Percentiles rank a stretch among this genome's conserved stretches.
These are phyloP conservation scores for Fraxinus americana DNA, from an alignment of 257 asterid genomes.

Conservation along the genomic window DNA sequence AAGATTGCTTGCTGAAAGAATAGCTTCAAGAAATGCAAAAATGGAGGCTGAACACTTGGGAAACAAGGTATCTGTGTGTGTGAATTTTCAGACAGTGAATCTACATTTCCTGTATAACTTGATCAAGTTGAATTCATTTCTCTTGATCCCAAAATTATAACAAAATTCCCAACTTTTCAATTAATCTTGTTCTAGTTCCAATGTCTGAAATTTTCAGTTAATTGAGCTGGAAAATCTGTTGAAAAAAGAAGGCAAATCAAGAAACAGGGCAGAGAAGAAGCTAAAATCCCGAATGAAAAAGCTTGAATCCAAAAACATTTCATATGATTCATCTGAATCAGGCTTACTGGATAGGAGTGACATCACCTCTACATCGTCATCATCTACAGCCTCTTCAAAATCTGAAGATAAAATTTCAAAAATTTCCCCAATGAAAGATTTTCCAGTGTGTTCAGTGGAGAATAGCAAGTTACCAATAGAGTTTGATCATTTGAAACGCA, in stretches of 20 bases:
- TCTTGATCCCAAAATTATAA: background rate
- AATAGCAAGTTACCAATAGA: slow-evolving; percentile 7
- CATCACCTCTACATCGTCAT: slow-evolving; percentile 52
- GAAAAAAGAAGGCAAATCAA: slow-evolving; percentile 69
- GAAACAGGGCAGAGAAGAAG: slow-evolving; percentile 74
- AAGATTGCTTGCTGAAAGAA: slow-evolving; percentile 84
- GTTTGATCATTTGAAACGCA: slow-evolving; percentile 10
- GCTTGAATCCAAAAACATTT: slow-evolving; percentile 54
- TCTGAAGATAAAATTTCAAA: slow-evolving; percentile 14
- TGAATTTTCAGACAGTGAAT: background rate
- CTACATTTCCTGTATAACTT: background rate
- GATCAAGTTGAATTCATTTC: background rate
- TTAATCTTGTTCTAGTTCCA: background rate
- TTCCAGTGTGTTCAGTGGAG: slow-evolving; percentile 9
- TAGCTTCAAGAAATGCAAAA: slow-evolving; percentile 71
- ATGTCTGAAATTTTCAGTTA: slow-evolving; percentile 45
- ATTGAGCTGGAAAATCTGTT: slow-evolving; percentile 63
- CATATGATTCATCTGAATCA: slow-evolving; percentile 48
- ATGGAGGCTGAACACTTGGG: slow-evolving; percentile 52
- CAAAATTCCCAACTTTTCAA: background rate
- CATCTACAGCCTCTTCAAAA: slow-evolving; percentile 36
- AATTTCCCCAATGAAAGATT: background rate
- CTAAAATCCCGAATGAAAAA: slow-evolving; percentile 61
- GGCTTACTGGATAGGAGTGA: slow-evolving; percentile 44
- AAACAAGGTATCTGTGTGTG: slow-evolving; percentile 50